Conservation (phyloP, 2,329 filamentous ascomycete genomes). For the Xylaria sp. region DNA sequence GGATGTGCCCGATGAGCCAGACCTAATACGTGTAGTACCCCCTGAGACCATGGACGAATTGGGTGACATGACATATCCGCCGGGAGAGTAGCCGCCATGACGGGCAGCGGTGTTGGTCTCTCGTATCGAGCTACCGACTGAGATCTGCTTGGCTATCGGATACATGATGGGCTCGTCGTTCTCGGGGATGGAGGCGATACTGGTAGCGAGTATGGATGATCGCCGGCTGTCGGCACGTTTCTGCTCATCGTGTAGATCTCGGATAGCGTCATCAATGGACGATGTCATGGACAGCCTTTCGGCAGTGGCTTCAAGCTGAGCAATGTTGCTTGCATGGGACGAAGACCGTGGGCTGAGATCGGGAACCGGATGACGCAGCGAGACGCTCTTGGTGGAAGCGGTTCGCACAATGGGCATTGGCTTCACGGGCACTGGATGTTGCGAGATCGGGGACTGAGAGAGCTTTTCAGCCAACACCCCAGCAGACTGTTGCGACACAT, state of each 20-base stretch:
- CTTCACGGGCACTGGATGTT: slow-evolving; percentile 25
- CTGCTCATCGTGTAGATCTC: slow-evolving; percentile 64
- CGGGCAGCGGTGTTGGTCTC: slow-evolving; percentile 63
- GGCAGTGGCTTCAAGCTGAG: slow-evolving; percentile 68
- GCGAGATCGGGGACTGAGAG: slow-evolving; percentile 12
- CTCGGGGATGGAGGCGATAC: slow-evolving; percentile 35
- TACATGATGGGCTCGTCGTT: slow-evolving; percentile 29
- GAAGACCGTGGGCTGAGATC: slow-evolving; percentile 58
- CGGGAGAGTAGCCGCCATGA: slow-evolving; percentile 65
- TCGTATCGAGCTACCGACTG: slow-evolving; percentile 56
- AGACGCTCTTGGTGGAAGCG: slow-evolving; percentile 40
- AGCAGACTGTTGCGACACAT: slow-evolving; percentile 3
- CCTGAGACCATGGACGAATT: slow-evolving; percentile 53
- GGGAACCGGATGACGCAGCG: slow-evolving; percentile 54
- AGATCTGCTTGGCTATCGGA: slow-evolving; percentile 41
- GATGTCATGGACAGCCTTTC: slow-evolving; percentile 69
- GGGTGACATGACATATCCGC: slow-evolving; percentile 62
- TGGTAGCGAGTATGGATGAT: slow-evolving; percentile 55
- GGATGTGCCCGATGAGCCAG: slow-evolving; percentile 47
- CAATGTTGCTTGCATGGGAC: slow-evolving; percentile 61
- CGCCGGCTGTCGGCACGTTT: slow-evolving; percentile 64
- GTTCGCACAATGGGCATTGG: slow-evolving; percentile 45
- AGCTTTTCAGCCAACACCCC: slow-evolving; percentile 13
- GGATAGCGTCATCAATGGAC: slow-evolving; percentile 73
- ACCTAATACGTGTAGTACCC: slow-evolving; percentile 42